Conservation (phyloP, 805 yeast genomes). For the Kuraishia molischiana region DNA sequence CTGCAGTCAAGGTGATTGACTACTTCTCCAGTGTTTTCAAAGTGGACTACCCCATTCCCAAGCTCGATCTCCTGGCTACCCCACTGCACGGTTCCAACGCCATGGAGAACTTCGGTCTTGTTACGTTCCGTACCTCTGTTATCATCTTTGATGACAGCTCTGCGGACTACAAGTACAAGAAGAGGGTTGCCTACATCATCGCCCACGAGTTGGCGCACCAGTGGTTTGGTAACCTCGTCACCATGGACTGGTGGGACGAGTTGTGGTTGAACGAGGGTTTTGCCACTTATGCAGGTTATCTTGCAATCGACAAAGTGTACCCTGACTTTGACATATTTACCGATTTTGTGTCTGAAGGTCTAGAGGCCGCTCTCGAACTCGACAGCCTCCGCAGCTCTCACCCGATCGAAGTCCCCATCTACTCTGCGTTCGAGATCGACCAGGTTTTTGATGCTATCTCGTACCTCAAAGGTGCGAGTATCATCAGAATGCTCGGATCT, state of each 20-base stretch:
- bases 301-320: slow-evolving; percentile 55
- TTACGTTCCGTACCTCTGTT: slow-evolving; percentile 56
- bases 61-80: slow-evolving; percentile 70
- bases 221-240: slow-evolving; percentile 85
- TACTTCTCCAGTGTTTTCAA: slow-evolving; percentile 38
- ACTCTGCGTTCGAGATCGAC: slow-evolving; percentile 68
- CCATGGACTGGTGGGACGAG: slow-evolving; percentile 94
- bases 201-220: slow-evolving; percentile 86
- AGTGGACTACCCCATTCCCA: slow-evolving; percentile 66
- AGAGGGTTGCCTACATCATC: slow-evolving; percentile 73
- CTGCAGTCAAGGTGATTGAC: slow-evolving; percentile 41
- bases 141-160: slow-evolving; percentile 36
- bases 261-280: slow-evolving; percentile 87
- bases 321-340: slow-evolving; percentile 80
- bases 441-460: slow-evolving; percentile 80
- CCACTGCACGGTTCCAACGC: slow-evolving; percentile 79
- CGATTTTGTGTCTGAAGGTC: slow-evolving; percentile 38
- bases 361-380: slow-evolving; percentile 40
- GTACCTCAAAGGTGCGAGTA: slow-evolving; percentile 72
- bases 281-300: slow-evolving; percentile 79
- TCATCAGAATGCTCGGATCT: slow-evolving; percentile 67
- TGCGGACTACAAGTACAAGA: slow-evolving; percentile 43
- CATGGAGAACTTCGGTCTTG: slow-evolving; percentile 87
- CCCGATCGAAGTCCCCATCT: slow-evolving; percentile 77
- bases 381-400: slow-evolving; percentile 60